Base-by-base conservation (phyloP, 2,329 filamentous ascomycete genomes). In the Zymoseptoria passerinii region DNA sequence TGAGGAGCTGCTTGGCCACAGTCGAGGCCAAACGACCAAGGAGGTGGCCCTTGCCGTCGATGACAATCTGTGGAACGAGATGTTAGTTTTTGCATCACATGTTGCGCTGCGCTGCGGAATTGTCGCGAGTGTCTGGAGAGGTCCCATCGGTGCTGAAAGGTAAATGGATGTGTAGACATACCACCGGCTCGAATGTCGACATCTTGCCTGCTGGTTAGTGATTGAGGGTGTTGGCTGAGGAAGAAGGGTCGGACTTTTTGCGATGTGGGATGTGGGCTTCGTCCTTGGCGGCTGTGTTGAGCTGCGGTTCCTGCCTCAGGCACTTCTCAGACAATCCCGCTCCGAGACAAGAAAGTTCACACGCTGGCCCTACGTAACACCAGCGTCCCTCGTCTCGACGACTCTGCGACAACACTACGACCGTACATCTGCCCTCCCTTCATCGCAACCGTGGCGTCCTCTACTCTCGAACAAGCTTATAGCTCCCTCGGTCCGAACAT, bases 41-140 rank as follows among this genome's bases (percentile, higher is more conserved):
- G 79, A 99, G 89, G 83, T 99, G 94, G 82, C 94, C 94, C 88
- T 99, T 99, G 90, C 92, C 94, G 87, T 99, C 94, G 78, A 99
- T 95, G 83, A 96, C 89, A 83, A 96, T 87, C 91, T 96, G 65
- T 59, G 53, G 58, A 54, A 40, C 28, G 27, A 48, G 29, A 52
- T 27, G 51, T 53, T 28, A 54, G 53, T 54, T 35, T 10, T 44
- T 56, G 54, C 52, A 50, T 23, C 35, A 44, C n/a, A 6, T 44
- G 13, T 16, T 44, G 35, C 35, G 35, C 35, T 40, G 29, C 29
- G 29, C 16, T 16, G 35, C 35, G 35, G 35, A 40, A 16, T 13
- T 40, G 35, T 44, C 35, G 35, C 35, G 35, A 44, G 35, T 44
- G 16, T n/a, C 35, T 4, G 35, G 35, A 16, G 35, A 40, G 35